Conservation (phyloP, 2,329 filamentous ascomycete genomes). For the Exophiala sideris region DNA sequence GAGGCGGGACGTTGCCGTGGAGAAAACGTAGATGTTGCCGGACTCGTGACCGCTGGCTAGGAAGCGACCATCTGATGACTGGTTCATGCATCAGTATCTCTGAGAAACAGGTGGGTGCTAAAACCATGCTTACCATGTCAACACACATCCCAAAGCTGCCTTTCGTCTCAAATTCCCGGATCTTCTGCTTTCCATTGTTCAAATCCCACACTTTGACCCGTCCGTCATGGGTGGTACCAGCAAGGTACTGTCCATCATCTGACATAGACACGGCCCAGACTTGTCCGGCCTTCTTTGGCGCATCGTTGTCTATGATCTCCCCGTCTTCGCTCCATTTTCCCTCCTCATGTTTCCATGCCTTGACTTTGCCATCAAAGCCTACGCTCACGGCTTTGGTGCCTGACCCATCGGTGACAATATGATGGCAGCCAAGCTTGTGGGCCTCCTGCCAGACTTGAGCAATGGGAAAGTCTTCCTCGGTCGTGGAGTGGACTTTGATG, state of each 20-base stretch:
- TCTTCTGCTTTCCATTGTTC: constrained; percentile 56
- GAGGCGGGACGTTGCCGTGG: constrained; percentile 75
- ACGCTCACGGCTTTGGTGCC: constrained; percentile 74
- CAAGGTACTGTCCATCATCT: constrained; percentile 76
- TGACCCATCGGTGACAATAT: constrained; percentile 68
- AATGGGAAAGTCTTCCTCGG: constrained; percentile 68
- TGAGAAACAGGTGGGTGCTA: not conserved
- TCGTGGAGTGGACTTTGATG: constrained; percentile 78
- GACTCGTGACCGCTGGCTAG: constrained; percentile 92
- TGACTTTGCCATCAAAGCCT: constrained; percentile 85
- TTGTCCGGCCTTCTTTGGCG: constrained; percentile 59
- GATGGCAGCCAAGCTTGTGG: constrained; percentile 88
- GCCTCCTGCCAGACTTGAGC: constrained; percentile 74
- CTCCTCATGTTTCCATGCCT: constrained; percentile 68
- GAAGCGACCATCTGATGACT: constrained; percentile 69
- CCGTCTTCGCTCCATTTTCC: constrained; percentile 54
- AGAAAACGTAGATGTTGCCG: constrained; percentile 89
- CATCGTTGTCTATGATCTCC: constrained; percentile 37
- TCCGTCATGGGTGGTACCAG: constrained; percentile 83
- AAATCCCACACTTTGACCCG: constrained; percentile 84
- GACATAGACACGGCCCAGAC: constrained; percentile 87
- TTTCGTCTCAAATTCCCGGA: constrained; percentile 84
- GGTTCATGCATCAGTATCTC: not conserved
- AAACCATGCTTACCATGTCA: constrained; percentile 59
- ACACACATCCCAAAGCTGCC: constrained; percentile 89